Conservation (phyloP, 768 basidiomycete species). For the Calocera cornea region DNA sequence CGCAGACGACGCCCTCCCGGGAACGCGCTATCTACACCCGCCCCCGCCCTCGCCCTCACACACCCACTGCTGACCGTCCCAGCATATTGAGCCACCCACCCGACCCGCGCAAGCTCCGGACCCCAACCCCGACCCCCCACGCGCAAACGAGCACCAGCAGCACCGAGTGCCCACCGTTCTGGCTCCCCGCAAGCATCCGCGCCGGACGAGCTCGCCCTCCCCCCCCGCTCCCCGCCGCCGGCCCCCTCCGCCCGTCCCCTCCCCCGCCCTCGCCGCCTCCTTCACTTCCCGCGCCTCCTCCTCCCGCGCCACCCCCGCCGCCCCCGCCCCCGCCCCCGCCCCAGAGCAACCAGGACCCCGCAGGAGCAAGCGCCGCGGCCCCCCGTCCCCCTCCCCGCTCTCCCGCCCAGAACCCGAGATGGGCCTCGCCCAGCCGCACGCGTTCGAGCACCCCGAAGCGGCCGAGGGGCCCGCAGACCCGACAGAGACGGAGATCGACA, state of each 20-base stretch:
- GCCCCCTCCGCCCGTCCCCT: background rate
- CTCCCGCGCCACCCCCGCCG: background rate
- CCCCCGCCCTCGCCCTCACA: too few species aligned
- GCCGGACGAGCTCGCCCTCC: background rate
- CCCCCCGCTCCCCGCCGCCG: background rate
- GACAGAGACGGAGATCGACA: background rate
- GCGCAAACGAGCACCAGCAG: conserved; percentile 10
- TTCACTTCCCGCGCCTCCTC: background rate
- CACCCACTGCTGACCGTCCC: too few species aligned
- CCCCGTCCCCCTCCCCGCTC: background rate
- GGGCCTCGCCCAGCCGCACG: background rate
- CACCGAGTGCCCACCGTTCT: conserved; percentile 7
- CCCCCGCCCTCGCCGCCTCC: background rate
- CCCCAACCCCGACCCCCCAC: too few species aligned
- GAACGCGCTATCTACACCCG: too few species aligned
- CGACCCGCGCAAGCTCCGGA: too few species aligned
- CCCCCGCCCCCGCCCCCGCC: background rate
- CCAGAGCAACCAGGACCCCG: background rate
- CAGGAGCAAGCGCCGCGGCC: background rate
- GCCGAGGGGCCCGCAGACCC: background rate
- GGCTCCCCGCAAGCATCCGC: background rate
- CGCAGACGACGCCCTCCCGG: too few species aligned
- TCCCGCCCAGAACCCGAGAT: background rate
- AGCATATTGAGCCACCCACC: too few species aligned
- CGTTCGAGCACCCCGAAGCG: background rate